Percentiles rank a stretch among this genome's conserved stretches.
Conservation (phyloP, 768 basidiomycete genomes). For the Flagelloscypha sp. region DNA sequence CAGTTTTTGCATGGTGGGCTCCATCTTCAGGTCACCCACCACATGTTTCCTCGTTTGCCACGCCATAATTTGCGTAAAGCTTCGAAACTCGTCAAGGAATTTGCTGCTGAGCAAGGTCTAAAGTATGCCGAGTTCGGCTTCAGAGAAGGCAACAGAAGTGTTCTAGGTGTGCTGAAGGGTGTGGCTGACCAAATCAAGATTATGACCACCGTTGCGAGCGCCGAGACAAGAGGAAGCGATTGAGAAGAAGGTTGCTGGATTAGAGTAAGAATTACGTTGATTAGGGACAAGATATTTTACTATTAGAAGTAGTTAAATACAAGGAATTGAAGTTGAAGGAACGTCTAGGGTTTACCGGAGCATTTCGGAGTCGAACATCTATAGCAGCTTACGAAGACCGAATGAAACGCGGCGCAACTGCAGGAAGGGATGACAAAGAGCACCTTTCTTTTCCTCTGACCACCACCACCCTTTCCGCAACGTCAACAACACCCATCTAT, state of each 20-base stretch:
- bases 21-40: constrained; percentile 70
- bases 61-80: constrained; percentile 61
- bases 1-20: constrained; percentile 70
- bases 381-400: too few species aligned
- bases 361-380: too few species aligned
- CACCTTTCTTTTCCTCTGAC: constrained; percentile 1
- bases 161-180: constrained; percentile 46
- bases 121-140: constrained; percentile 67
- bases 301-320: too few species aligned
- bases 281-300: too few species aligned
- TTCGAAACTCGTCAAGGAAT: constrained; percentile 52
- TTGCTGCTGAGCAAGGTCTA: constrained; percentile 53
- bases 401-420: too few species aligned
- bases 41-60: constrained; percentile 67
- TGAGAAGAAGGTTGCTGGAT: constrained; percentile 19
- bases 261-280: too few species aligned
- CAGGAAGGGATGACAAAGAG: too few species aligned
- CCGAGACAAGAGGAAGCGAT: constrained; percentile 40
- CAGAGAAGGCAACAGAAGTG: constrained; percentile 53
- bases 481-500: too few species aligned
- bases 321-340: too few species aligned
- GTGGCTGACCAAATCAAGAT: constrained; percentile 63
- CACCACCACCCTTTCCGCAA: too few species aligned
- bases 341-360: too few species aligned
- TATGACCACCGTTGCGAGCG: constrained; percentile 52